phyloP scores from a whole-genome alignment of 306 rosid genomes.

The Bauhinia variegata region DNA sequence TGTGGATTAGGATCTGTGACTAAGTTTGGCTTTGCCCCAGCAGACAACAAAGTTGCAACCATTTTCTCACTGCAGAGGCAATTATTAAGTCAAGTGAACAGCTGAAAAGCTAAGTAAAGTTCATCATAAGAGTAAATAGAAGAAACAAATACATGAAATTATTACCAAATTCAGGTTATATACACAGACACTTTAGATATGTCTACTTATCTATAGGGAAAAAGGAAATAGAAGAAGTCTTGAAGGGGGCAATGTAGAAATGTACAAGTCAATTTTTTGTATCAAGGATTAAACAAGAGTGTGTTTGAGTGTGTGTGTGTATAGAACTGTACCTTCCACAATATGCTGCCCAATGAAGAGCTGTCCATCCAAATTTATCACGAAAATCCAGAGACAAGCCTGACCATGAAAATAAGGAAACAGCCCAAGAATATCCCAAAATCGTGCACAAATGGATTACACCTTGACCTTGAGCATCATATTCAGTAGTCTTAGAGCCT shows the following conservation, averaged over 20 bases:
- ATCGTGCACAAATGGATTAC: constrained; percentile 89
- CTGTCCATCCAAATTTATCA: constrained; percentile 94
- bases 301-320: too few relatives aligned
- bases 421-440: constrained; percentile 87
- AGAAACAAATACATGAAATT: background rate
- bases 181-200: background rate
- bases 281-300: constrained; percentile 23
- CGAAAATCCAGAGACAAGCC: constrained; percentile 90
- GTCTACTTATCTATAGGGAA: background rate
- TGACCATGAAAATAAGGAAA: constrained; percentile 71
- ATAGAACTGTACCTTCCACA: constrained; percentile 63
- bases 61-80: constrained; percentile 72
- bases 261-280: constrained; percentile 13
- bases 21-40: constrained; percentile 88
- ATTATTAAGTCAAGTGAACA: constrained; percentile 25
- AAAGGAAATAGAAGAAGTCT: too few relatives aligned
- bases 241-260: constrained; percentile 27
- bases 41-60: constrained; percentile 78
- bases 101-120: constrained; percentile 22
- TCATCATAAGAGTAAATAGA: background rate
- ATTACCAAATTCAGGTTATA: background rate
- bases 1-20: constrained; percentile 85
- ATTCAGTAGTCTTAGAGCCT: constrained; percentile 59
- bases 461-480: constrained; percentile 80
- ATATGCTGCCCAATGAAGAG: constrained; percentile 98